Evolutionary conservation across 2,329 filamentous ascomycete genomes (phyloP).

Genomic region (Aspergillus alliaceus): DNA sequence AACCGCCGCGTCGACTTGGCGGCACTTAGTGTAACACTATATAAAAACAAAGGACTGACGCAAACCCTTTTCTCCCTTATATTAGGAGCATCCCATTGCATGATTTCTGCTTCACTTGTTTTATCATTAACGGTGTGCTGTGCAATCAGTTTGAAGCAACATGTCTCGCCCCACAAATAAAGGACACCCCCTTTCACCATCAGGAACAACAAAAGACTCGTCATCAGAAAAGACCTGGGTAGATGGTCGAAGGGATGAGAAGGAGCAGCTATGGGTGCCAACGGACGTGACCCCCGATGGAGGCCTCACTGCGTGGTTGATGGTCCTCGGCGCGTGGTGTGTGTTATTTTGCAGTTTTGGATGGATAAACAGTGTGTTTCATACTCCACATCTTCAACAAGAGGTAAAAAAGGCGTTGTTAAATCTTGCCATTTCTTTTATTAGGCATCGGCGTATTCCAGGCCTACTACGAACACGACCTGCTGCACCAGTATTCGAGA

Average conservation of each 20-base stretch:
- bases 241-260: background rate
- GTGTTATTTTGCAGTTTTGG: slow-evolving; percentile 6
- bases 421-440: background rate
- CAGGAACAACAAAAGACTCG: background rate
- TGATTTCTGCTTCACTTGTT: fast-evolving
- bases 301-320: background rate
- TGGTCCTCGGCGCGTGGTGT: slow-evolving; percentile 8
- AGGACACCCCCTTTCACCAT: background rate
- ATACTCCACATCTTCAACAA: background rate
- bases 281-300: background rate
- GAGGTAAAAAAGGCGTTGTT: background rate
- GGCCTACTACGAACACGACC: slow-evolving; percentile 7
- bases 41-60: too few relatives aligned
- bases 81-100: too few relatives aligned
- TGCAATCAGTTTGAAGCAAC: background rate
- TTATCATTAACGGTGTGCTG: too few relatives aligned
- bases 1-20: too few relatives aligned
- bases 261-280: background rate
- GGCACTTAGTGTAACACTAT: too few relatives aligned
- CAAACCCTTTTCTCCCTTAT: too few relatives aligned
- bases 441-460: slow-evolving; percentile 14
- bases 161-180: background rate
- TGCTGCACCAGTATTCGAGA: slow-evolving; percentile 7
- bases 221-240: background rate
- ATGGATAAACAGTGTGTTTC: slow-evolving; percentile 8